Percentiles rank a stretch among this genome's conserved stretches.
These are phyloP conservation scores for Pseudocercospora crystallina DNA, from an alignment of 2,329 filamentous ascomycete species.

Conservation along the genomic window DNA sequence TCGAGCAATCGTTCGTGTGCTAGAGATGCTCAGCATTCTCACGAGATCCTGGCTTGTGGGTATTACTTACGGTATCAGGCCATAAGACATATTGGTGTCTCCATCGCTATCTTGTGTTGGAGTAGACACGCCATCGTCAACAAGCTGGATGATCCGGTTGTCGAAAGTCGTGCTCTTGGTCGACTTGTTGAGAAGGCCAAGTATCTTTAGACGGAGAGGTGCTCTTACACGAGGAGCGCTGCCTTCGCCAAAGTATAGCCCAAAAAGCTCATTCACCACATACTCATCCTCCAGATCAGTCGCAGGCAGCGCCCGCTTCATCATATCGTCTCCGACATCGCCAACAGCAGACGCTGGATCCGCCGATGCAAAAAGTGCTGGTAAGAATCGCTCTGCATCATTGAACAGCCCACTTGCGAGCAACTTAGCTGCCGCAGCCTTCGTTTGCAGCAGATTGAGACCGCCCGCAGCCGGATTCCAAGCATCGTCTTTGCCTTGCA, in stretches of 20 bases:
- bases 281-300: constrained; percentile 69
- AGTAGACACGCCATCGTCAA: constrained; percentile 63
- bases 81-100: constrained; percentile 33
- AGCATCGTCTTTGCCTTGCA: constrained; percentile 66
- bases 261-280: constrained; percentile 66
- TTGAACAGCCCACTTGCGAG: constrained; percentile 83
- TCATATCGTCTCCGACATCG: constrained; percentile 80
- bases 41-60: neutral
- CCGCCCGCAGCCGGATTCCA: constrained; percentile 65
- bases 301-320: constrained; percentile 71
- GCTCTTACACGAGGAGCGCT: constrained; percentile 55
- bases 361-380: constrained; percentile 78
- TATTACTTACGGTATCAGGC: constrained; percentile 26
- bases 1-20: neutral
- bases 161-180: constrained; percentile 69
- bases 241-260: constrained; percentile 67
- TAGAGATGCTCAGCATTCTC: constrained; percentile 19
- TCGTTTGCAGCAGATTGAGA: constrained; percentile 67
- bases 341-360: constrained; percentile 79
- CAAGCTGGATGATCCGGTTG: constrained; percentile 65
- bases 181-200: constrained; percentile 76
- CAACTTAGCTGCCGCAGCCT: constrained; percentile 67
- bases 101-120: constrained; percentile 28
- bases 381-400: constrained; percentile 78
- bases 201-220: constrained; percentile 73